Base-by-base conservation (phyloP, 1,284 basidiomycete genomes). In the Lentinula novae-zelandiae region DNA sequence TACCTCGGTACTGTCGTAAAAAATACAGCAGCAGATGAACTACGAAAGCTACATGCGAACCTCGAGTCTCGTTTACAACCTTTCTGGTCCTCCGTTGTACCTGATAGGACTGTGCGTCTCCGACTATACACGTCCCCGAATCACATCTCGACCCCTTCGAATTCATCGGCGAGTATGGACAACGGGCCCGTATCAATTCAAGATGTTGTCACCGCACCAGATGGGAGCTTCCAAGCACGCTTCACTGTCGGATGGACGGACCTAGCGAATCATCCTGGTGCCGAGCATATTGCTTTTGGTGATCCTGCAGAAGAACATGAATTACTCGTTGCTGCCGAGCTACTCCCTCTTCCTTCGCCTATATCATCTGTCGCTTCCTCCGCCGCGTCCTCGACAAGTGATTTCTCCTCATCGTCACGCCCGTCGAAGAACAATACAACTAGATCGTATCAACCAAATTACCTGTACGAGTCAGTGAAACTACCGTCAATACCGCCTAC, bases 11-110 rank as follows among this genome's bases (percentile, higher is more conserved):
- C 40, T 46, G 17, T 38, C 53, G 12, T 55, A 60, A 7, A 63
- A 65, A 10, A 59, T 62, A 39, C 55, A 39, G 40, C 62, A 42
- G 42, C 61, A 33, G 42, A 59, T 39, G 54, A 60, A 13, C 49
- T 87, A 7, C 78, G 77, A 3, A 81, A 82, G 36, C 76, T 87
- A 58, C 89, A 93, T 65, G 77, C 78, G 13, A 94, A 93, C 66
- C 78, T 95, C 3, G 89, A 93, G 69, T 48, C 40, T 6, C 85
- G 93, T 0, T 74, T 95, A 22, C 84, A 82, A 52, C 85, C 89
- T 0, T 94, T 95, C 73, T 94, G 88, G 89, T 82, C 86, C 1
- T 84, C 86, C 8, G 82, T 82, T 0, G 75, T 93, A 0, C 68
- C 85, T 13, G 78, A 82, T n/a, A 81, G 89, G 31, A 78, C 71